Conservation (phyloP, 192 early-diverging fungal species). For the Coemansia javaensis region DNA sequence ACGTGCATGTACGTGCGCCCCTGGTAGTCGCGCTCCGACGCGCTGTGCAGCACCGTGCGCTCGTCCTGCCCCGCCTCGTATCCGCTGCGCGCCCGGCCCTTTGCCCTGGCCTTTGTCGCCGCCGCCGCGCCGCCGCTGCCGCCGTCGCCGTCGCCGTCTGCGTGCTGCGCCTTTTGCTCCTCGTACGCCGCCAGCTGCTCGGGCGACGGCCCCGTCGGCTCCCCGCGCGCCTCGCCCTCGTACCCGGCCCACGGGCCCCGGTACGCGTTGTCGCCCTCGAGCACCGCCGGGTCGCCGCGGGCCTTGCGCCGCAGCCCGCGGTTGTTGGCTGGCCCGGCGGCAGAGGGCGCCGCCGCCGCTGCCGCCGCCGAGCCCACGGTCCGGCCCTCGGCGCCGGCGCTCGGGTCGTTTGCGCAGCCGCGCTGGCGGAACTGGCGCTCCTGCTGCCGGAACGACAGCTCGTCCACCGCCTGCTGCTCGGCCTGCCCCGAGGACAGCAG, state of each 20-base stretch:
- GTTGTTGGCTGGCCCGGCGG: slow-evolving; percentile 48
- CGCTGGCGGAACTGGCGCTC: slow-evolving; percentile 77
- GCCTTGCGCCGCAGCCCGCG: slow-evolving; percentile 54
- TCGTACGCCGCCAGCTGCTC: slow-evolving; percentile 50
- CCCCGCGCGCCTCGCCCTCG: slow-evolving; percentile 71
- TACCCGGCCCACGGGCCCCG: slow-evolving; percentile 95
- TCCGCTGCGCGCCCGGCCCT: neutral
- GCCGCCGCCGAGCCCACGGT: slow-evolving; percentile 41
- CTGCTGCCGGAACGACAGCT: slow-evolving; percentile 66
- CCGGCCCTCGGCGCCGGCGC: slow-evolving; percentile 50
- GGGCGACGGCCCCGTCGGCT: slow-evolving; percentile 52
- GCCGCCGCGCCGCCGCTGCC: too few relatives aligned
- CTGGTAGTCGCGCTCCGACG: slow-evolving; percentile 81
- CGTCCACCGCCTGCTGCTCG: slow-evolving; percentile 30
- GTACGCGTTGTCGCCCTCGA: slow-evolving; percentile 74
- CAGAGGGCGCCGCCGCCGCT: neutral
- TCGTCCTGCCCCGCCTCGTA: slow-evolving; percentile 58
- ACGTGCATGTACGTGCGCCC: slow-evolving; percentile 96
- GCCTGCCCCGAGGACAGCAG: slow-evolving; percentile 12
- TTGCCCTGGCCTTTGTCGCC: neutral
- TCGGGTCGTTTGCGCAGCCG: slow-evolving; percentile 82
- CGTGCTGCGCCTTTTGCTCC: slow-evolving; percentile 9
- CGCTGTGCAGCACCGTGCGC: slow-evolving; percentile 82
- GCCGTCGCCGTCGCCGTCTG: neutral
- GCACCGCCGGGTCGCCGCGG: slow-evolving; percentile 67